Evolutionary conservation across 2,329 filamentous ascomycete genomes (phyloP).

Genomic region (Hirsutella thompsonii): DNA sequence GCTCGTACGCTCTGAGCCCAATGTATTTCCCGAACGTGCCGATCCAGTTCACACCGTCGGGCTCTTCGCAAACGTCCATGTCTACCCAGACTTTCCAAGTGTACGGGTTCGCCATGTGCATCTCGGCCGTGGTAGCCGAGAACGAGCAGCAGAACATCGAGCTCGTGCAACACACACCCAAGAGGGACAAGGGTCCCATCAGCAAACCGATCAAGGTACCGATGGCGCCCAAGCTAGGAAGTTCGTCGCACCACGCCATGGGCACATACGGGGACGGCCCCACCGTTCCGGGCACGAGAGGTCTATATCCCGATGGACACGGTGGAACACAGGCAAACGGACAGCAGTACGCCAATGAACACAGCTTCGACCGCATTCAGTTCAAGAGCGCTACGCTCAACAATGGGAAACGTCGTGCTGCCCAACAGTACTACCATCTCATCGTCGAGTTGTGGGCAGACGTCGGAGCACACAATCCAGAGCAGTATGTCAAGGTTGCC

Average conservation of each 20-base stretch:
- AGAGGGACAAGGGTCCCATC: constrained; percentile 77
- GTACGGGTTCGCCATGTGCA: constrained; percentile 66
- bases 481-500: constrained; percentile 58
- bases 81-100: constrained; percentile 45
- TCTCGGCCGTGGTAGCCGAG: constrained; percentile 72
- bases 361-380: constrained; percentile 77
- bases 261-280: constrained; percentile 29
- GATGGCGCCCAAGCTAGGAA: constrained; percentile 54
- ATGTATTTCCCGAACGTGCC: constrained; percentile 26
- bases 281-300: constrained; percentile 10
- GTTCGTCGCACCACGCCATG: constrained; percentile 33
- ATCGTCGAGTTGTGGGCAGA: constrained; percentile 73
- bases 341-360: constrained; percentile 34
- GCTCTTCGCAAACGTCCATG: neutral
- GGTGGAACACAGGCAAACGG: constrained; percentile 13
- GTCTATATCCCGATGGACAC: constrained; percentile 31
- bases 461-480: constrained; percentile 33
- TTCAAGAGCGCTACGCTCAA: constrained; percentile 92
- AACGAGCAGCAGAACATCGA: constrained; percentile 66
- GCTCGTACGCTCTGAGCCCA: constrained; percentile 60
- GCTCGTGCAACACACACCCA: constrained; percentile 81
- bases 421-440: constrained; percentile 89
- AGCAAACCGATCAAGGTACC: constrained; percentile 58
- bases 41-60: constrained; percentile 34
- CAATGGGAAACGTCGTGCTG: constrained; percentile 80